phyloP scores from a whole-genome alignment of 306 rosid genomes.

The Begonia masoniana region DNA sequence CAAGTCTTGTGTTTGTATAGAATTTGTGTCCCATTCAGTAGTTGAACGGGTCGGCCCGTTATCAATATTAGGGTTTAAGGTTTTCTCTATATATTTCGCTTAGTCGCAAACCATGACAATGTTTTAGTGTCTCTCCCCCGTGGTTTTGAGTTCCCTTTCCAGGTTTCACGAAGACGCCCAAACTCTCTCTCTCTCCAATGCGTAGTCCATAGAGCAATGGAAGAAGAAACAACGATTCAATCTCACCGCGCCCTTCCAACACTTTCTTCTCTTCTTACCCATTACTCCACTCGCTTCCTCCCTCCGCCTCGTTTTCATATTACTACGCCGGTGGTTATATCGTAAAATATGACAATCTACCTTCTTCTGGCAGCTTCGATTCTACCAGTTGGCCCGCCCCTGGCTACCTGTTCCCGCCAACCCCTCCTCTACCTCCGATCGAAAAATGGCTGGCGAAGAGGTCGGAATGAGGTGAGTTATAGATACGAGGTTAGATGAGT shows the following conservation, averaged over 20 bases:
- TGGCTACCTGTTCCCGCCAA: slow-evolving; percentile 22
- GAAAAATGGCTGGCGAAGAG: slow-evolving; percentile 74
- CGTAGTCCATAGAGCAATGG: slow-evolving; percentile 62
- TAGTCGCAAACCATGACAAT: too few species aligned
- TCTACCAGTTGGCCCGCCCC: slow-evolving; percentile 24
- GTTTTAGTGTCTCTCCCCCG: too few species aligned
- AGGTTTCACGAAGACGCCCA: too few species aligned
- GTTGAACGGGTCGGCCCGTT: too few species aligned
- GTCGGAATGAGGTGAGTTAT: slow-evolving; percentile 61
- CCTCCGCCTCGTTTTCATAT: slow-evolving; percentile 37
- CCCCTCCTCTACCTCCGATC: slow-evolving; percentile 36
- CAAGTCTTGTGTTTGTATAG: too few species aligned
- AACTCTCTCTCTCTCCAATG: slow-evolving; percentile 27
- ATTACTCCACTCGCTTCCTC: slow-evolving; percentile 25
- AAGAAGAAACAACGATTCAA: slow-evolving; percentile 39
- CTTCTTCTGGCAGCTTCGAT: slow-evolving; percentile 17
- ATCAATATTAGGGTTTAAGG: too few species aligned
- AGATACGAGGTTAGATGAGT: slow-evolving; percentile 56
- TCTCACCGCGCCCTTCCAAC: slow-evolving; percentile 16
- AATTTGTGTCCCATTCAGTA: too few species aligned
- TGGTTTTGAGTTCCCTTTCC: too few species aligned
- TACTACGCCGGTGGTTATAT: slow-evolving; percentile 34
- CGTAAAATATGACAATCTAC: slow-evolving; percentile 23
- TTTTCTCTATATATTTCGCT: too few species aligned
- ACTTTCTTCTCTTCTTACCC: slow-evolving; percentile 18